Base-by-base conservation (phyloP, 768 basidiomycete species). In the Boletus tylopilopsis region DNA sequence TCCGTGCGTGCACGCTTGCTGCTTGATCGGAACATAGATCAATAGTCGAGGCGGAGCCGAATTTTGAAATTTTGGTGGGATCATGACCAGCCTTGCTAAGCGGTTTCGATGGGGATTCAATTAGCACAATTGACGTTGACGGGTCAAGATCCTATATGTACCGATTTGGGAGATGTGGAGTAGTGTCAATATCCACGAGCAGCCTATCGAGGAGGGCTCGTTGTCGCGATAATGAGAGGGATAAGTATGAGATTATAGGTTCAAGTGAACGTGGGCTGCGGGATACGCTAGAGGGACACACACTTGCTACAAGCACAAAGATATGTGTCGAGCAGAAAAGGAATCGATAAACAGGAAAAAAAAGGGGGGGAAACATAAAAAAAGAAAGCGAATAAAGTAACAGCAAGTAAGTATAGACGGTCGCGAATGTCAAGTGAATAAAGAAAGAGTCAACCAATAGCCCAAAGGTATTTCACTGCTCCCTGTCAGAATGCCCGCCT, bases 391-490 rank as follows among this genome's bases (percentile, higher is more conserved):
- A 44, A 63, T 64, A 69, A 64, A 30, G 59, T 61, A 64, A 54
- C 49, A 53, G 46, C 24, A 61, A 53, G 49, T 47, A 64, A 64
- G 54, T 56, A 65, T 58, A 37, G 55, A 64, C 60, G 19, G 21
- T 60, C 51, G 52, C 54, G 64, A 67, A 72, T 60, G 67, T 54
- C 64, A 69, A 74, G 68, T 66, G 64, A 73, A 76, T 76, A 77
- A 77, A 75, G 69, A 76, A 69, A 58, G 66, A 64, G 69, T 73
- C 79, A 82, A 81, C 78, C 78, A 81, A 81, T 73, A 81, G 78
- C 81, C 78, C 78, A 79, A 78, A 52, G 51, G 57, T 57, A 56
- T 55, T 53, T 58, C 62, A 55, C 60, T 55, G 54, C 51, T 54
- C 51, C 33, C 42, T 48, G 27, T n/a, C n/a, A n/a, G n/a, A 41